These are phyloP conservation scores for Nakaseomyces nivariensis DNA, from an alignment of 1,139 yeast genomes.

Conservation along the genomic window DNA sequence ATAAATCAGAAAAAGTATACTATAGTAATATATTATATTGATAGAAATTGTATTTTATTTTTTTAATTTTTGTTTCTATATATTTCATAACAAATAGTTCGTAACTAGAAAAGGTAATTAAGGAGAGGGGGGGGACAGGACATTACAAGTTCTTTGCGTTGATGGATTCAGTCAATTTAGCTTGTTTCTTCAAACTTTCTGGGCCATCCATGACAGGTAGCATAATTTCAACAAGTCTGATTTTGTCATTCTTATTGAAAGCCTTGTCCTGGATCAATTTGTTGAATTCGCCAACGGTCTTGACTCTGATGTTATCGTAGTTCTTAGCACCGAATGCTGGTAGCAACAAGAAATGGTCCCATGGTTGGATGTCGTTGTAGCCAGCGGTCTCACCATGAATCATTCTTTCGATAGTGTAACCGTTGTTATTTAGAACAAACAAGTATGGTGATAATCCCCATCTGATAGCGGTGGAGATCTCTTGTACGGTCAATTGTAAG, in stretches of 20 bases:
- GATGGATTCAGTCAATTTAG: constrained; percentile 61
- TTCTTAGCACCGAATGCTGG: constrained; percentile 62
- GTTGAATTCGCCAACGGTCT: constrained; percentile 59
- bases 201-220: constrained; percentile 79
- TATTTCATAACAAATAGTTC: no score
- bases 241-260: constrained; percentile 42
- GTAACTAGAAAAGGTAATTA: no score
- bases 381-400: constrained; percentile 71
- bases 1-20: neutral
- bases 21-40: neutral
- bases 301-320: constrained; percentile 40
- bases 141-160: constrained; percentile 34
- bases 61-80: neutral
- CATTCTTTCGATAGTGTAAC: constrained; percentile 83
- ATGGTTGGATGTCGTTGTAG: constrained; percentile 73
- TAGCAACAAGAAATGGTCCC: constrained; percentile 65
- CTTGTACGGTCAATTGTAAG: constrained; percentile 78
- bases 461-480: constrained; percentile 73
- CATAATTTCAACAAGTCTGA: constrained; percentile 71
- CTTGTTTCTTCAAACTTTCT: constrained; percentile 58
- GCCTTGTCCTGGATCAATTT: constrained; percentile 41
- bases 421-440: constrained; percentile 75
- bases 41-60: neutral
- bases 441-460: constrained; percentile 74
- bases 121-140: no score